Evolutionary conservation across 2,329 filamentous ascomycete species (phyloP).

Genomic region (Zasmidium angulare): DNA sequence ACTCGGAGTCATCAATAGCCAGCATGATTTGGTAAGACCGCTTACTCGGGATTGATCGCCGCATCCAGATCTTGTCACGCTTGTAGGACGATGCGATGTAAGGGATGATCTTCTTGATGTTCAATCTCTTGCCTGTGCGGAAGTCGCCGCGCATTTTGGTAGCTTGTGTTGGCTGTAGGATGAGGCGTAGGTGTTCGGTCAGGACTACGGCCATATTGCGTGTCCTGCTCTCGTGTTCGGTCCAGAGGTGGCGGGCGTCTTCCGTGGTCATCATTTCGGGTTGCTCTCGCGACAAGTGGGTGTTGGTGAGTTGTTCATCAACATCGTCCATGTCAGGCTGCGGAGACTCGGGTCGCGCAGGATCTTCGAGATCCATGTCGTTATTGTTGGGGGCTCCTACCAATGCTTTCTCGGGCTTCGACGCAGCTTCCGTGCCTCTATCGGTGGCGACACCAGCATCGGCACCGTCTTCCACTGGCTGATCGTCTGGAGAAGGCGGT

Average conservation of each 20-base stretch:
- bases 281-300: conserved; percentile 57
- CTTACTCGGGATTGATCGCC: conserved; percentile 85
- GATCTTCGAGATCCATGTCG: conserved; percentile 42
- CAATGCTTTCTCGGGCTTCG: conserved; percentile 39
- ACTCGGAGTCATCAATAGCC: conserved; percentile 91
- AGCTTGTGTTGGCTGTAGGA: conserved; percentile 88
- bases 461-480: conserved; percentile 40
- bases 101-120: conserved; percentile 98
- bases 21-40: conserved; percentile 96
- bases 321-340: conserved; percentile 43
- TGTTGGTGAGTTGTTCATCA: conserved; percentile 66
- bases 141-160: conserved; percentile 97
- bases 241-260: conserved; percentile 75
- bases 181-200: conserved; percentile 91
- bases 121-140: conserved; percentile 95
- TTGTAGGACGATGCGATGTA: conserved; percentile 99
- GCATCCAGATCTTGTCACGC: conserved; percentile 99
- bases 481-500: conserved; percentile 35
- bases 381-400: conserved; percentile 45
- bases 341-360: conserved; percentile 35
- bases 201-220: conserved; percentile 83
- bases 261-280: conserved; percentile 33
- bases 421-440: conserved; percentile 14
- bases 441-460: conserved; percentile 15
- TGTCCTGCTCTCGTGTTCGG: conserved; percentile 77